Base-by-base conservation (phyloP, 2,329 filamentous ascomycete genomes). In the Emergomyces pasteurianus region DNA sequence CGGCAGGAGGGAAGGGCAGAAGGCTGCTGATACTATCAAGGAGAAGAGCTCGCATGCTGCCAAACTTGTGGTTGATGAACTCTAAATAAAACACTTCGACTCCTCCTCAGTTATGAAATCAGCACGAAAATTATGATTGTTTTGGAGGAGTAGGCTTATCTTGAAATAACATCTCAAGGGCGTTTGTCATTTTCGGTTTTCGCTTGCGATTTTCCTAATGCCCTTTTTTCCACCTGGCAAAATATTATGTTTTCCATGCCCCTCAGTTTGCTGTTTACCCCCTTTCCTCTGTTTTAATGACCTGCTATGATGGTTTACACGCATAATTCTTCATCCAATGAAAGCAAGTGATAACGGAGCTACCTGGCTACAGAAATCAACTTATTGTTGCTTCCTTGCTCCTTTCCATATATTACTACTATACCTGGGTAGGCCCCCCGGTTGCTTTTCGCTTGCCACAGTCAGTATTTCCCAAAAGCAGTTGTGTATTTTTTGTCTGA, bases 1-100 rank as follows among this genome's bases (percentile, higher is more conserved):
- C 60, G 79, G 78, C 42, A 72, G 75, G 36, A 75, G 75, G 40
- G 72, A 80, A 64, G 78, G 75, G n/a, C 73, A 80, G 65, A 77
- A 79, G 61, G 78, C 73, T 34, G 75, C 74, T n/a, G 75, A 81
- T 63, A 69, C 73, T 61, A 71, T 68, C 40, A 73, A 73, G 63
- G 69, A 73, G 59, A 74, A 71, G 64, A 81, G 77, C 1, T 61
- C 64, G 0, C 49, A 61, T 14, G 57, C 56, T 47, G 26, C 40
- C 10, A n/a, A 34, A 9, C 38, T 26, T 2, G 26, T 57, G 23
- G 23, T n/a, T 12, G 55, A 34, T 31, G 55, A 57, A 8, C 55
- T 57, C 10, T 57, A 23, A 57, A 46, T 28, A 31, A 26, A 31
- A 57, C 40, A 28, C 23, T 26, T 28, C 12, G 12, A 23, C 7